phyloP scores from a whole-genome alignment of 306 rosid species.

The Cyamopsis tetragonoloba region DNA sequence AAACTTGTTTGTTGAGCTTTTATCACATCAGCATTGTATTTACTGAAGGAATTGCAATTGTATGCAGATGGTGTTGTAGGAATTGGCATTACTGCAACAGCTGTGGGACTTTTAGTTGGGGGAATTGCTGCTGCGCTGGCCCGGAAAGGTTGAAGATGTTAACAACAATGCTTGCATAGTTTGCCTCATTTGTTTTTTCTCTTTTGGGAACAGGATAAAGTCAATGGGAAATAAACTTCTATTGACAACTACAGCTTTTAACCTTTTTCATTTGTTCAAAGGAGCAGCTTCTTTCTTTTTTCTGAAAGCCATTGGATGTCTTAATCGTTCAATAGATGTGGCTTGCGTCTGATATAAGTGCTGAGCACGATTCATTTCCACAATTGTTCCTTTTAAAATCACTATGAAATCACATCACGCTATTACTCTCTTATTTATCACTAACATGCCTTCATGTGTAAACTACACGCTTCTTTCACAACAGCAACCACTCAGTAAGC shows the following conservation, averaged over 20 bases:
- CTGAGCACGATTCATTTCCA: no score
- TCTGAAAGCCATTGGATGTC: neutral
- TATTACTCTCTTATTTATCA: no score
- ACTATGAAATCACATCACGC: no score
- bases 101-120: slow-evolving; percentile 75
- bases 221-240: slow-evolving; percentile 21
- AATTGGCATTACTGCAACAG: slow-evolving; percentile 87
- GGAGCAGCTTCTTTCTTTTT: neutral
- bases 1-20: neutral
- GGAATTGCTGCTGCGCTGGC: slow-evolving; percentile 87
- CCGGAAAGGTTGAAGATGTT: slow-evolving; percentile 48
- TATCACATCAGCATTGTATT: neutral
- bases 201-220: slow-evolving; percentile 1
- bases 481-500: neutral
- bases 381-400: no score
- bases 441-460: neutral
- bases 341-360: neutral
- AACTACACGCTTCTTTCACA: neutral
- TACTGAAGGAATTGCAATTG: slow-evolving; percentile 7
- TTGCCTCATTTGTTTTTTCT: slow-evolving; percentile 16
- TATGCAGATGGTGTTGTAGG: slow-evolving; percentile 87
- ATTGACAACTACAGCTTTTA: slow-evolving; percentile 1
- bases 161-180: slow-evolving; percentile 11
- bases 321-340: neutral
- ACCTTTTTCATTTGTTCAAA: neutral